Percentiles rank a stretch among this genome's conserved stretches.
Conservation (phyloP, 2,329 filamentous ascomycete species). For the Tricladium varicosporioides region DNA sequence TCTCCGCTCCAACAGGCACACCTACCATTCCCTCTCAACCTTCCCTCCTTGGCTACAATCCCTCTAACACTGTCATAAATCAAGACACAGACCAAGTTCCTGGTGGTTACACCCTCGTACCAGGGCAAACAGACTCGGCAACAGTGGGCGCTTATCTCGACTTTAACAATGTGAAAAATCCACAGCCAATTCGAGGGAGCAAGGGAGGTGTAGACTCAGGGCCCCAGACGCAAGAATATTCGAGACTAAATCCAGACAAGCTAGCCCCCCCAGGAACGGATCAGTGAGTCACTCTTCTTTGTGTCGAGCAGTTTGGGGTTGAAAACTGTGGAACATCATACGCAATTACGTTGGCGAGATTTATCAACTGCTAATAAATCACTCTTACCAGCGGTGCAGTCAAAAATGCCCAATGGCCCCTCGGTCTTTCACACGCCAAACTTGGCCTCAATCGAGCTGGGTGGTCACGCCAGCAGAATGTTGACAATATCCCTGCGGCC, state of each 20-base stretch:
- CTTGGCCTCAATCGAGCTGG: slow-evolving; percentile 66
- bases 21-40: slow-evolving; percentile 17
- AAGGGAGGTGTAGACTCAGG: slow-evolving; percentile 51
- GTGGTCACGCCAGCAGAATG: slow-evolving; percentile 73
- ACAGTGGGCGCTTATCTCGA: slow-evolving; percentile 52
- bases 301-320: no score
- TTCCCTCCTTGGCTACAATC: slow-evolving; percentile 40
- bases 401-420: slow-evolving; percentile 50
- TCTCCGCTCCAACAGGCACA: slow-evolving; percentile 25
- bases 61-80: slow-evolving; percentile 35
- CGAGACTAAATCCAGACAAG: slow-evolving; percentile 68
- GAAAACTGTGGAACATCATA: no score
- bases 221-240: slow-evolving; percentile 66
- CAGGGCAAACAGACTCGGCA: slow-evolving; percentile 49
- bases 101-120: slow-evolving; percentile 37
- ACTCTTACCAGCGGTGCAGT: no score
- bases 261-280: slow-evolving; percentile 72
- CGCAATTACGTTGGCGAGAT: slow-evolving; percentile 55
- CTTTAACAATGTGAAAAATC: slow-evolving; percentile 49
- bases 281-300: slow-evolving; percentile 55
- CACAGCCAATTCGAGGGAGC: slow-evolving; percentile 54
- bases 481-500: slow-evolving; percentile 61
- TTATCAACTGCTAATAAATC: neutral
- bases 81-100: slow-evolving; percentile 37
- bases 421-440: slow-evolving; percentile 22